Evolutionary conservation across 208 protist species (phyloP), one percentile per base, ranked within the genome.

Genomic region (Strigomonas culicis): DNA sequence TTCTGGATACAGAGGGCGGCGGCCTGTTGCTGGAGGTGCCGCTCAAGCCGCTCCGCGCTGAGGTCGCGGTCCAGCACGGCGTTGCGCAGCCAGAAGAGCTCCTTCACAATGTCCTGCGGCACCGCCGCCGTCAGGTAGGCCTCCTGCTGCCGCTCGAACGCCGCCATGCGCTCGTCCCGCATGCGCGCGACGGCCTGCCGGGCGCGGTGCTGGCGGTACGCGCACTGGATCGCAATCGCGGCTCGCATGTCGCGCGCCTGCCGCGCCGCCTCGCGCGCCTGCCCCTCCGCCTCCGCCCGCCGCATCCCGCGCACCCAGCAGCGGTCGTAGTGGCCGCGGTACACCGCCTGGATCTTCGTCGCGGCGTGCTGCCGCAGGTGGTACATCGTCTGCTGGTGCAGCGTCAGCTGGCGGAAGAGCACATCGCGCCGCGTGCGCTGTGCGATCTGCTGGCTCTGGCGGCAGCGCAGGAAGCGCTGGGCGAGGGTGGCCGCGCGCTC

Each of bases 51-150:
- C 57, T 74, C 74, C 46, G 67, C 52, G 21, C 73, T 51, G 50
- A 69, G 59, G 51, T 84, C 75, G 32, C 76, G 65, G 30, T 82
- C 70, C 57, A 67, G 49, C 32, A 75, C 61, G 1, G 79, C 74
- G 55, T 77, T 74, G 63, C 88, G 61, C 27, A 77, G 72, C 90
- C 90, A 94, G 79, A 96, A 96, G n/a, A 96, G 74, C 60, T 92
- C 73, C 32, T 75, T 68, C 50, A 94, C 90, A 25, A 96, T 59
- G 31, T 82, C 74, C 31, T 77, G 68, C n/a, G 90, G 75, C 58
- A 93, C 74, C 7, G 74, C 75, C 10, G 76, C 79, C 36, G 69
- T 70, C n/a, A 65, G 51, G 30, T 72, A 77, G 52, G 69, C 69
- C 59, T 75, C 70, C 0, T 77, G 63, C 61, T 84, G 76, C 27